These are phyloP conservation scores for Petunia hybrid DNA, from an alignment of 305 asterid species.

Conservation along the genomic window DNA sequence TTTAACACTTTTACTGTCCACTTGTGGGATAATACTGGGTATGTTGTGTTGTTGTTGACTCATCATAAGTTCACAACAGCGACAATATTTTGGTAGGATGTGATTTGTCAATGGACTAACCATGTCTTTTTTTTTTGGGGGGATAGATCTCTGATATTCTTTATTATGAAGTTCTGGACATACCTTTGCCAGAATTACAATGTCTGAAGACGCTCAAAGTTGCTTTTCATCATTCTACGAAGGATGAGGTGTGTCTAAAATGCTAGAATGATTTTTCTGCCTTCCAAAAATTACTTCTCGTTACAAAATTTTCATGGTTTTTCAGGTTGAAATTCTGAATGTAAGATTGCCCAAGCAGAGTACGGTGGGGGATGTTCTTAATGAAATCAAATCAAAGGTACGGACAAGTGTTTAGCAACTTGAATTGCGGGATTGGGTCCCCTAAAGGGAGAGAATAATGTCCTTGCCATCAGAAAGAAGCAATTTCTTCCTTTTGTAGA, in stretches of 20 bases:
- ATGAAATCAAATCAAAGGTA: conserved; percentile 94
- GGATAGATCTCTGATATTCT: conserved; percentile 89
- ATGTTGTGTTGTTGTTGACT: not conserved
- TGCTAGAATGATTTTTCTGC: not conserved
- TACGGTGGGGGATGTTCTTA: conserved; percentile 92
- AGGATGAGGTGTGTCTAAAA: conserved; percentile 77
- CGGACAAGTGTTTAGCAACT: conserved; percentile 20
- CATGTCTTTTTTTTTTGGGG: not conserved
- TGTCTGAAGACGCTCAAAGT: conserved; percentile 95
- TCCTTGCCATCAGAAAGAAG: no score
- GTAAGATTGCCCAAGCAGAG: conserved; percentile 93
- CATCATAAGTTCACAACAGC: not conserved
- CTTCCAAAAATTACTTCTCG: not conserved
- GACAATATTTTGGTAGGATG: conserved; percentile 10
- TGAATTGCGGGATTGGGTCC: not conserved
- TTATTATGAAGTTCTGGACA: conserved; percentile 94
- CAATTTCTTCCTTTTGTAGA: not conserved
- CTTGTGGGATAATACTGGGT: no score
- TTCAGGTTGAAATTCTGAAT: conserved; percentile 81
- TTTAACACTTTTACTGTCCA: not conserved
- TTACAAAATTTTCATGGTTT: conserved; percentile 20
- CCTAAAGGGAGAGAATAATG: not conserved
- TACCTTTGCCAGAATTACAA: conserved; percentile 96
- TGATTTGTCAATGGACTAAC: conserved; percentile 36
- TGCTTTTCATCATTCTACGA: conserved; percentile 89